Evolutionary conservation across 1,284 basidiomycete species (phyloP).

Genomic region (Apiotrichum sp.): DNA sequence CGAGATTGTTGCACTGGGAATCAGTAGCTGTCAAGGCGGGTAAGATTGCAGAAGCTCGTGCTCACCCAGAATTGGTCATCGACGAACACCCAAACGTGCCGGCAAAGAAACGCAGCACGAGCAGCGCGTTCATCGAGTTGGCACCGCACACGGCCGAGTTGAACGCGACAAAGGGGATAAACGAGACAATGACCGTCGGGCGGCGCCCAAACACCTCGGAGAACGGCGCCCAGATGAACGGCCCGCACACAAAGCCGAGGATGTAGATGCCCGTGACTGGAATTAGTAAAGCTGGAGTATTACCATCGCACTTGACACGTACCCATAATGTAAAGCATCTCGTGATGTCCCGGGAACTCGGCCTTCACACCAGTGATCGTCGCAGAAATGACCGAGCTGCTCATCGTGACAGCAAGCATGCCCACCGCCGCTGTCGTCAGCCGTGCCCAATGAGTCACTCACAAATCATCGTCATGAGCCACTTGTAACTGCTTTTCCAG

Average conservation of each 20-base stretch:
- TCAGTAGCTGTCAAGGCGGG: background rate
- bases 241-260: conserved; percentile 12
- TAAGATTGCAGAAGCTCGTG: too few species aligned
- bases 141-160: conserved; percentile 46
- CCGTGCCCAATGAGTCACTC: background rate
- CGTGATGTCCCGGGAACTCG: conserved; percentile 18
- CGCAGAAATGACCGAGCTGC: conserved; percentile 19
- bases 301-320: background rate
- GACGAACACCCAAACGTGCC: conserved; percentile 47
- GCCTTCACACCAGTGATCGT: conserved; percentile 17
- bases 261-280: conserved; percentile 16
- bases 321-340: conserved; percentile 19
- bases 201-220: conserved; percentile 36
- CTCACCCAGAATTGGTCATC: conserved; percentile 45
- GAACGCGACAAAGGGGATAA: conserved; percentile 45
- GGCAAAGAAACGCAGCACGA: conserved; percentile 48
- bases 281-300: background rate
- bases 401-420: conserved; percentile 19
- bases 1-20: conserved; percentile 44
- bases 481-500: conserved; percentile 27
- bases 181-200: conserved; percentile 43
- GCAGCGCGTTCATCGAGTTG: conserved; percentile 44
- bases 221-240: conserved; percentile 31
- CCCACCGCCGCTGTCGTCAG: conserved; percentile 12
- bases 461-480: conserved; percentile 22